phyloP scores from a whole-genome alignment of 2,329 filamentous ascomycete genomes.

The Phaeosphaeria sp. region DNA sequence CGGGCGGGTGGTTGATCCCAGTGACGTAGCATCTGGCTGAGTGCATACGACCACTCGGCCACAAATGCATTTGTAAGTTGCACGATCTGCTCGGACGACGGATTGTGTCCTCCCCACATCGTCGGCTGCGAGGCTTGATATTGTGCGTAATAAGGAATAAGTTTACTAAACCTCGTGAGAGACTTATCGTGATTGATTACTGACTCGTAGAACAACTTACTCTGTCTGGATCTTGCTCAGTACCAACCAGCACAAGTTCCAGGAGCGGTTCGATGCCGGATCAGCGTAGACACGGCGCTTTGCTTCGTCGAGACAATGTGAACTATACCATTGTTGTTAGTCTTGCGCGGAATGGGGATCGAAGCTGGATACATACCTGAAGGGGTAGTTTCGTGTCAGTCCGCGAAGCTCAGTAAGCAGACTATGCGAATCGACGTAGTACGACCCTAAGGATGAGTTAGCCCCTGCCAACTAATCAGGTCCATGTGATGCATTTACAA shows the following conservation, averaged over 20 bases:
- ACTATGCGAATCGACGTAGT: conserved; percentile 75
- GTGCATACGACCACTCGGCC: conserved; percentile 70
- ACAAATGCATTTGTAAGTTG: conserved; percentile 69
- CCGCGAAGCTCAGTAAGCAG: conserved; percentile 73
- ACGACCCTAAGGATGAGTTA: conserved; percentile 52
- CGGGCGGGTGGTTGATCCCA: conserved; percentile 65
- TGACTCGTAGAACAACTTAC: conserved; percentile 53
- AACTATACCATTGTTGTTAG: conserved; percentile 47
- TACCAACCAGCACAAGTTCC: conserved; percentile 79
- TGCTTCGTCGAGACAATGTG: conserved; percentile 70
- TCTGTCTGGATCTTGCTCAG: conserved; percentile 70
- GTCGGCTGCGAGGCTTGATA: conserved; percentile 67
- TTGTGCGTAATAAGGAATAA: conserved; percentile 68
- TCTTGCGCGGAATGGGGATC: neutral
- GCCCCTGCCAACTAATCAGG: neutral
- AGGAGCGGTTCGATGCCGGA: conserved; percentile 71
- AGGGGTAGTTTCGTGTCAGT: conserved; percentile 71
- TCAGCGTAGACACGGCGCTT: conserved; percentile 69
- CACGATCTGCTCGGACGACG: conserved; percentile 62
- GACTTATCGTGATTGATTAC: neutral
- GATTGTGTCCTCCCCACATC: conserved; percentile 72
- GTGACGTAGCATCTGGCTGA: conserved; percentile 71
- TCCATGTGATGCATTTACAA: conserved; percentile 51
- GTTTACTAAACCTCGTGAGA: conserved; percentile 53
- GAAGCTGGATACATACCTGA: conserved; percentile 49